These are phyloP conservation scores for Phytophthora idaei DNA, from an alignment of 352 stramenopile species.

Conservation along the genomic window DNA sequence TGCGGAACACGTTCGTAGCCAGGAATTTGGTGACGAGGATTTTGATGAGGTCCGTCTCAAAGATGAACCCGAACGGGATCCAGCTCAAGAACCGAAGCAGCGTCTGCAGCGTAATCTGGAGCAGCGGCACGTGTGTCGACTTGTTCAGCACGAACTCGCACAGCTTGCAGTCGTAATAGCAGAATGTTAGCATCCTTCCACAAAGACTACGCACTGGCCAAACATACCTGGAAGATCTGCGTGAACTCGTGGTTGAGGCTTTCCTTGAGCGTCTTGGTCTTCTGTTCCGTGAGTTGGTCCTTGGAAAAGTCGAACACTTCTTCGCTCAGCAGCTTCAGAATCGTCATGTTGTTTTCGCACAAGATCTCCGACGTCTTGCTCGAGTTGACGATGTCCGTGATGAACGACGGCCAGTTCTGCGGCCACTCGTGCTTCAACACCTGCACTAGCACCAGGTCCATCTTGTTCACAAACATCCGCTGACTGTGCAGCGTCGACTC, in stretches of 20 bases:
- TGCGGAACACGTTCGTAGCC: slow-evolving; percentile 94
- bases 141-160: slow-evolving; percentile 98
- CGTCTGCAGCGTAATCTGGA: slow-evolving; percentile 97
- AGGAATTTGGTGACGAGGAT: slow-evolving; percentile 98
- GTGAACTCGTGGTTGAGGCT: slow-evolving; percentile 98
- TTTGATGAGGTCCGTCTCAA: slow-evolving; percentile 96
- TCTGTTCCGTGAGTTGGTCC: slow-evolving; percentile 98
- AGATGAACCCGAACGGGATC: slow-evolving; percentile 99
- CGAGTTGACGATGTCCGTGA: slow-evolving; percentile 95
- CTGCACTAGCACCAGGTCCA: slow-evolving; percentile 97
- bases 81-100: slow-evolving; percentile 98
- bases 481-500: slow-evolving; percentile 89
- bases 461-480: slow-evolving; percentile 94
- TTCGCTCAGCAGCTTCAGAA: slow-evolving; percentile 99
- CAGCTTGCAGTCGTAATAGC: slow-evolving; percentile 60
- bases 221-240: slow-evolving; percentile 93
- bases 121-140: slow-evolving; percentile 90
- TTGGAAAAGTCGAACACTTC: slow-evolving; percentile 99
- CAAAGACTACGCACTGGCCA: neutral
- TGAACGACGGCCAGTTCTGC: slow-evolving; percentile 99
- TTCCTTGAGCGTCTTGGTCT: slow-evolving; percentile 98
- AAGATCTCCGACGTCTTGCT: slow-evolving; percentile 96
- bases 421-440: slow-evolving; percentile 99
- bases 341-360: slow-evolving; percentile 99
- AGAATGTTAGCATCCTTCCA: no score